Evolutionary conservation across 2,329 filamentous ascomycete genomes (phyloP).

Genomic region (Dactylella cylindrospora): DNA sequence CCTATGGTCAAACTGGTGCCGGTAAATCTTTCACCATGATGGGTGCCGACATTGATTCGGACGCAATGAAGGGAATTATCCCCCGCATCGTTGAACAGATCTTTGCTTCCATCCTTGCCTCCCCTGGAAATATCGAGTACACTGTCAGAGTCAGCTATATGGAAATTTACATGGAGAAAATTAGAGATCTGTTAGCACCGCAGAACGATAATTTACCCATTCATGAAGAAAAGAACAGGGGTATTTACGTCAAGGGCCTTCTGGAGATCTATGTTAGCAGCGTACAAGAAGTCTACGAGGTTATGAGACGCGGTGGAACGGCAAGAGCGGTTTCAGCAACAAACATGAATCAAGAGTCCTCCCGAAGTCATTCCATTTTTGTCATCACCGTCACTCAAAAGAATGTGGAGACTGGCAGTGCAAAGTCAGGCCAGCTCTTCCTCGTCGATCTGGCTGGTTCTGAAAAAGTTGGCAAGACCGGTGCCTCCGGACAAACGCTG

Average conservation of each 20-base stretch:
- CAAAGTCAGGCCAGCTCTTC: constrained; percentile 91
- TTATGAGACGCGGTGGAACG: constrained; percentile 93
- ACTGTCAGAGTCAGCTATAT: constrained; percentile 92
- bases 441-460: constrained; percentile 97
- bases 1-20: constrained; percentile 95
- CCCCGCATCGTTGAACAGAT: constrained; percentile 98
- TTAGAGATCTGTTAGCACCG: constrained; percentile 82
- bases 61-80: constrained; percentile 92
- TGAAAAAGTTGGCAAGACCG: constrained; percentile 94
- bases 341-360: constrained; percentile 95
- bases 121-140: constrained; percentile 82
- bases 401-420: constrained; percentile 82
- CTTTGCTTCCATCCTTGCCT: constrained; percentile 91
- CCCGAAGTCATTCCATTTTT: constrained; percentile 94
- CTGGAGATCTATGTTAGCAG: constrained; percentile 84
- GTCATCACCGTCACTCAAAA: constrained; percentile 96
- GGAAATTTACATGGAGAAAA: constrained; percentile 99
- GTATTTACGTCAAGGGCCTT: constrained; percentile 89
- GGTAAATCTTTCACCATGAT: constrained; percentile 99
- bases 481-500: constrained; percentile 87
- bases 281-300: constrained; percentile 97
- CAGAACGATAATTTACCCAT: constrained; percentile 85
- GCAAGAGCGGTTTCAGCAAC: constrained; percentile 94
- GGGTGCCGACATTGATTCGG: constrained; percentile 72
- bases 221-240: constrained; percentile 86